Conservation (phyloP, 352 stramenopile species). For the Globisporangium splendens region DNA sequence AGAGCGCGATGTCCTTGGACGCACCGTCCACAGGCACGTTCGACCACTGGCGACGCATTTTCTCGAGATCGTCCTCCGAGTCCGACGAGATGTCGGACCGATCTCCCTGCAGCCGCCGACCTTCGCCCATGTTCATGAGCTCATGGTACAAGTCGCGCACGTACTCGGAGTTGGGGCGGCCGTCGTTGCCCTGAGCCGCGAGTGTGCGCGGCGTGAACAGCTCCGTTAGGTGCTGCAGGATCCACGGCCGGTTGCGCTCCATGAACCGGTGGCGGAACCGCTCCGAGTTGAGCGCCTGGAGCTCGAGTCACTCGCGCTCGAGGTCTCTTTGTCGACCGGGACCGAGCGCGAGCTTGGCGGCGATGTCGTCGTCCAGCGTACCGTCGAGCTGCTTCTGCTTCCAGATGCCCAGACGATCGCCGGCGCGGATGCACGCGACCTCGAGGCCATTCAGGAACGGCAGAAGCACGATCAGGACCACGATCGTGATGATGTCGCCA, state of each 20-base stretch:
- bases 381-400: conserved; percentile 89
- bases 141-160: conserved; percentile 96
- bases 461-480: conserved; percentile 88
- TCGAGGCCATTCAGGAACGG: conserved; percentile 69
- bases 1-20: conserved; percentile 86
- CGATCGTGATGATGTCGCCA: conserved; percentile 86
- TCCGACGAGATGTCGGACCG: conserved; percentile 92
- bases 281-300: conserved; percentile 96
- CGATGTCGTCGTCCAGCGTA: conserved; percentile 95
- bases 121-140: conserved; percentile 92
- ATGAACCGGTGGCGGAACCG: conserved; percentile 96
- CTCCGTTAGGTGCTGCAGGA: conserved; percentile 95
- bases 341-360: conserved; percentile 92
- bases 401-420: conserved; percentile 88
- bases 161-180: conserved; percentile 90
- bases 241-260: conserved; percentile 95
- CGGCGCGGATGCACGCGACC: conserved; percentile 53
- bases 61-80: conserved; percentile 89
- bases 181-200: conserved; percentile 53
- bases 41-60: conserved; percentile 83
- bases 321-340: conserved; percentile 92
- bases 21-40: conserved; percentile 80
- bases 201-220: conserved; percentile 93
- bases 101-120: conserved; percentile 81
- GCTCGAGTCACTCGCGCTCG: conserved; percentile 93